Conservation (phyloP, 768 basidiomycete genomes). For the Suillus decipiens region DNA sequence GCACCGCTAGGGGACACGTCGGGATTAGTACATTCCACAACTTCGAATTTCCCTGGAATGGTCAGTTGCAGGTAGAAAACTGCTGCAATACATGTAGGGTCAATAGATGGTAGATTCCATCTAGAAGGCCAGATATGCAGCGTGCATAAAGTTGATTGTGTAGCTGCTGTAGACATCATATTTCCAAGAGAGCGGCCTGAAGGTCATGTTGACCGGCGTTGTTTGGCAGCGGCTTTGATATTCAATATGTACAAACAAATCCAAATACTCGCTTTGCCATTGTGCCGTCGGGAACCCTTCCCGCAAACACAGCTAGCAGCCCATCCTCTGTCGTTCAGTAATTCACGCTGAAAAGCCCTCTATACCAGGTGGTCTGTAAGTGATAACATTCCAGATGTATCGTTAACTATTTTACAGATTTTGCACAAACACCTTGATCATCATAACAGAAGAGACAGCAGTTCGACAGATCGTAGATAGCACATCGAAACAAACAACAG, state of each 20-base stretch:
- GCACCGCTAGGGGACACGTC: constrained; percentile 74
- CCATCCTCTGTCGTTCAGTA: not conserved
- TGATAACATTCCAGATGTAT: constrained; percentile 12
- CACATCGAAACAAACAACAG: constrained; percentile 7
- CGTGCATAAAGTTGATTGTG: constrained; percentile 13
- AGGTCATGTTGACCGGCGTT: constrained; percentile 12
- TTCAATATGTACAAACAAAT: constrained; percentile 22
- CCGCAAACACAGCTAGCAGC: not conserved
- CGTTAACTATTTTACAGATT: constrained; percentile 16
- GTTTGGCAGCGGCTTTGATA: constrained; percentile 12
- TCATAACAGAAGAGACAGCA: not conserved
- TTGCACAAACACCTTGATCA: not conserved
- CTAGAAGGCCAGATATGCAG: constrained; percentile 72
- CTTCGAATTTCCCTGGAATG: constrained; percentile 65
- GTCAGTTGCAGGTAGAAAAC: constrained; percentile 68
- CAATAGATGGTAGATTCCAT: constrained; percentile 67
- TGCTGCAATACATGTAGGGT: constrained; percentile 65
- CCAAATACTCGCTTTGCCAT: constrained; percentile 12
- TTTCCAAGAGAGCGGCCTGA: constrained; percentile 1
- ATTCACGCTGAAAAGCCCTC: not conserved
- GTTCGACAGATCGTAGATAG: not conserved
- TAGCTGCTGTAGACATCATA: constrained; percentile 21
- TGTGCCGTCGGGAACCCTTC: not conserved
- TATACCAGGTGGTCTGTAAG: constrained; percentile 1
- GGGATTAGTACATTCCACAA: constrained; percentile 65